Evolutionary conservation across 1,139 yeast genomes (phyloP), one percentile per base, ranked within the genome.

Genomic region (Debaryomyces singareniensis): DNA sequence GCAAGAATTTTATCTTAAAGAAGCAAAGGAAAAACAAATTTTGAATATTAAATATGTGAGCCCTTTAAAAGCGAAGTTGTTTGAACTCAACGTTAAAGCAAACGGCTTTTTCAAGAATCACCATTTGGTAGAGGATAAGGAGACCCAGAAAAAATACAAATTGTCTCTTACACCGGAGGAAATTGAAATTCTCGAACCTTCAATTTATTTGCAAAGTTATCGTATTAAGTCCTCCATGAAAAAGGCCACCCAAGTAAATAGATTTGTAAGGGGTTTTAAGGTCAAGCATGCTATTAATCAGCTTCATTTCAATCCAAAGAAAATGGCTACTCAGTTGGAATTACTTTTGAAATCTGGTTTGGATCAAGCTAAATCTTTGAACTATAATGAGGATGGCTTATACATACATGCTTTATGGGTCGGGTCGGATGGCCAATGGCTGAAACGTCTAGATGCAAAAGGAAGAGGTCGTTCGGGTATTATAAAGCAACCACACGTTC

Each of bases 381-480:
- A 79, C 2, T 55, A 82, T 39, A 58, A 80, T 40, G 70, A 75
- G 13, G 72, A 80, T 41, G 70, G 71, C 25, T 56, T 89, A 32
- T 85, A 80, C 47, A 72, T 91, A 37, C 78, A 81, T 30, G 84
- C 84, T 49, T 75, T 87, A 40, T 91, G 97, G 97, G 79, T 78
- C 16, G 96, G 96, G 28, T 78, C 86, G 38, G 97, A 89, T 53
- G 96, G 96, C 11, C 49, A 58, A 31, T 76, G 83, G 78, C 51
- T 53, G 29, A 80, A 75, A 55, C 73, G 93, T 53, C 57, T 78
- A n/a, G 96, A 89, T 44, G 69, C 73, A 49, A 87, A 86, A 62
- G 96, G 93, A 39, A 78, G 97, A 63, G 96, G 96, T 40, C 75
- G 96, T 55, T 68, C 74, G 24, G 97, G 97, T 50, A 59, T 83